Evolutionary conservation across 371 early-diverging fungal species (phyloP).

Genomic region (Mortierella sp.): DNA sequence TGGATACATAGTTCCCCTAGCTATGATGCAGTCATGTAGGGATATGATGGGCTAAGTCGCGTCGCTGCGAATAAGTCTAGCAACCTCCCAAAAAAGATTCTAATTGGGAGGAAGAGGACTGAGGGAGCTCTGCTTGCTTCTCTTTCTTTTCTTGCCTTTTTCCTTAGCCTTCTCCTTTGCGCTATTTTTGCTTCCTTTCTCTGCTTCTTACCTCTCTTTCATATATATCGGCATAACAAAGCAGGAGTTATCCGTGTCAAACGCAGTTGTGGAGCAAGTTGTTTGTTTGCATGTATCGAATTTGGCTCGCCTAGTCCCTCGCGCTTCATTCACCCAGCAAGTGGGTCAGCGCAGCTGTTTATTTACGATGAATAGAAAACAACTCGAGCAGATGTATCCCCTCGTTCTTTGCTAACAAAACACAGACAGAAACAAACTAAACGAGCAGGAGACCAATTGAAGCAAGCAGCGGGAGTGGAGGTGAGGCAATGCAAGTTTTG

Average conservation of each 20-base stretch:
- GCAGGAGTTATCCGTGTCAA: neutral
- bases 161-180: too few relatives aligned
- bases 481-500: neutral
- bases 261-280: neutral
- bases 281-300: neutral
- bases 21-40: neutral
- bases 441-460: neutral
- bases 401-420: too few relatives aligned
- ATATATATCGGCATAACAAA: neutral
- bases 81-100: neutral
- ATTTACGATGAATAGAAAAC: too few relatives aligned
- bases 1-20: neutral
- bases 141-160: too few relatives aligned
- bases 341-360: neutral
- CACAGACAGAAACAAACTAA: too few relatives aligned
- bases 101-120: too few relatives aligned
- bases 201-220: neutral
- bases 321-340: neutral
- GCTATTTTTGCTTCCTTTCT: neutral
- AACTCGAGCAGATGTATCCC: neutral
- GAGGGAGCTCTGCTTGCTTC: too few relatives aligned
- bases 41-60: neutral
- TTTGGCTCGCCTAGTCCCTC: neutral
- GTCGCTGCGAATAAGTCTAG: slow-evolving; percentile 2
- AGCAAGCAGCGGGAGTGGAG: neutral